Evolutionary conservation across 371 early-diverging fungal genomes (phyloP).

Genomic region (Haplosporangium sp.): DNA sequence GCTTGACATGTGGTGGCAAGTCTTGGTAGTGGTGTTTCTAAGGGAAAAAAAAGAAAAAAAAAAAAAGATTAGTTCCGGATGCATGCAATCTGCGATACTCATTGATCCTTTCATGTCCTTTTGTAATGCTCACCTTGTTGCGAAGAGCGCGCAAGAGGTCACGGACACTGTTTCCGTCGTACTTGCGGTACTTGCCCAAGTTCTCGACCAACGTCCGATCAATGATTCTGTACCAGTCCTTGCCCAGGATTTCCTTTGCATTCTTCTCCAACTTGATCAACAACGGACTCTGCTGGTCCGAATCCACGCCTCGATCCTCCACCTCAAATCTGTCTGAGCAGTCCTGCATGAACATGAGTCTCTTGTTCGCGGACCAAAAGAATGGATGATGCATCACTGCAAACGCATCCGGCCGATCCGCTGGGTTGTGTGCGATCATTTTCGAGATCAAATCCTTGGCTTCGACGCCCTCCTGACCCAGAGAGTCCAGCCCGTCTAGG

Average conservation of each 20-base stretch:
- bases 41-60: slow-evolving; percentile 10
- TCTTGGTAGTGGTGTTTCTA: slow-evolving; percentile 98
- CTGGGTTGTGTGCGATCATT: slow-evolving; percentile 87
- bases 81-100: background rate
- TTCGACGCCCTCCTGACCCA: slow-evolving; percentile 80
- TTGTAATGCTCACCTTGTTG: slow-evolving; percentile 79
- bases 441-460: slow-evolving; percentile 90
- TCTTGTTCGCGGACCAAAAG: slow-evolving; percentile 90
- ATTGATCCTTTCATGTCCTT: background rate
- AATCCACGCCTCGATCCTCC: slow-evolving; percentile 75
- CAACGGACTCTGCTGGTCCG: slow-evolving; percentile 56
- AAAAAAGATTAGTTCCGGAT: background rate
- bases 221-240: slow-evolving; percentile 87
- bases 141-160: slow-evolving; percentile 93
- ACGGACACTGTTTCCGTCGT: slow-evolving; percentile 84
- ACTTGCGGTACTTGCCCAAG: slow-evolving; percentile 90
- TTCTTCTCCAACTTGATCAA: slow-evolving; percentile 74
- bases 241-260: slow-evolving; percentile 70
- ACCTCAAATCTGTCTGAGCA: slow-evolving; percentile 94
- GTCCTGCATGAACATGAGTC: slow-evolving; percentile 92
- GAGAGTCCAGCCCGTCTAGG: slow-evolving; percentile 74
- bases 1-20: slow-evolving; percentile 79
- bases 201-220: slow-evolving; percentile 84
- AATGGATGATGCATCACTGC: slow-evolving; percentile 89
- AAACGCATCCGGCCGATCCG: slow-evolving; percentile 79